These are phyloP conservation scores for Cutaneotrichosporon daszewskae DNA, from an alignment of 1,284 basidiomycete species.

Conservation along the genomic window DNA sequence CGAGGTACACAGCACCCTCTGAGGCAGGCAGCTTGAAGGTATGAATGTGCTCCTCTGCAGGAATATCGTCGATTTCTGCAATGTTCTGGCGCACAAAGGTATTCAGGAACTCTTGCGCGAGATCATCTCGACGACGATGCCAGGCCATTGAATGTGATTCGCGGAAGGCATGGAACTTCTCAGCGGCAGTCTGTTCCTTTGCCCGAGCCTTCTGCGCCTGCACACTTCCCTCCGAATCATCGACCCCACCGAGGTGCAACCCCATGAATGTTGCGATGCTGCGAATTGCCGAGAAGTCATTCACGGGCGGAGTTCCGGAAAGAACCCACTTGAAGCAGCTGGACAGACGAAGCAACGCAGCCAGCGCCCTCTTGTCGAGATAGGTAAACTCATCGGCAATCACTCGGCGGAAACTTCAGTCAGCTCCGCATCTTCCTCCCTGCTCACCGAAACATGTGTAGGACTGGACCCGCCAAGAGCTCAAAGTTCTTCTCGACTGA, in stretches of 20 bases:
- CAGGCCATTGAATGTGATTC: conserved; percentile 87
- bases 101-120: conserved; percentile 79
- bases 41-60: conserved; percentile 64
- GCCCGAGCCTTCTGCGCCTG: conserved; percentile 69
- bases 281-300: conserved; percentile 78
- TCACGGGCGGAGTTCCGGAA: conserved; percentile 91
- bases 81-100: conserved; percentile 88
- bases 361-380: conserved; percentile 69
- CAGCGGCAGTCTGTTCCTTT: conserved; percentile 79
- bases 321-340: conserved; percentile 85
- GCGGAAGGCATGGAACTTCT: conserved; percentile 92
- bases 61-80: conserved; percentile 93
- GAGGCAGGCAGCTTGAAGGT: conserved; percentile 77
- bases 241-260: conserved; percentile 81
- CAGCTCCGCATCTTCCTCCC: not conserved
- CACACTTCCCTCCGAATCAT: conserved; percentile 75
- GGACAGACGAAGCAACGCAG: conserved; percentile 69
- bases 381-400: conserved; percentile 96
- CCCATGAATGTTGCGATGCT: conserved; percentile 75
- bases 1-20: conserved; percentile 89
- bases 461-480: conserved; percentile 69
- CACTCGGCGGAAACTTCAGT: conserved; percentile 62
- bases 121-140: conserved; percentile 77
- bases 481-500: conserved; percentile 68
- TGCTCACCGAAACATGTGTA: conserved; percentile 75